phyloP scores from a whole-genome alignment of 257 asterid species.

The Linderniella brevidens region DNA sequence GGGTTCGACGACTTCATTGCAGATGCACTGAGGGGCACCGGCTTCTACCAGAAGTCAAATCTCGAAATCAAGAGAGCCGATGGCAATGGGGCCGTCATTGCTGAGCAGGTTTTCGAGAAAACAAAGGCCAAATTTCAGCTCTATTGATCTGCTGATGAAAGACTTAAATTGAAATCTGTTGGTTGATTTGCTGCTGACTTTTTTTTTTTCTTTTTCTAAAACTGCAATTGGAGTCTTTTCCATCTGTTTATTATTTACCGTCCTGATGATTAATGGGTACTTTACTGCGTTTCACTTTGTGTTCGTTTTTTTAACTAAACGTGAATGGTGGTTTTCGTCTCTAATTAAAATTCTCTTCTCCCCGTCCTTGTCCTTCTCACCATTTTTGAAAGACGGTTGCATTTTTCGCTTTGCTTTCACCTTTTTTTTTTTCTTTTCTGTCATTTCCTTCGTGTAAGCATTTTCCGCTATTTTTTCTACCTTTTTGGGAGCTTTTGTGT shows the following conservation, averaged over 20 bases:
- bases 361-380: no score
- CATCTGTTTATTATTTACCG: no score
- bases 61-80: constrained; percentile 79
- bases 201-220: no score
- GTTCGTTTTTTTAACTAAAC: no score
- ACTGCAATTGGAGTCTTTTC: no score
- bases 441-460: background rate
- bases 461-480: background rate
- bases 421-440: no score
- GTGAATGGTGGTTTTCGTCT: no score
- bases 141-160: constrained; percentile 21
- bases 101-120: constrained; percentile 93
- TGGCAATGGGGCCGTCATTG: constrained; percentile 57
- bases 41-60: constrained; percentile 75
- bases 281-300: no score
- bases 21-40: constrained; percentile 90
- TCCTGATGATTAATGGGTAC: no score
- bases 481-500: background rate
- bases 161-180: background rate
- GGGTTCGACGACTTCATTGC: constrained; percentile 97
- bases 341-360: no score
- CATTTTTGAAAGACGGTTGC: background rate
- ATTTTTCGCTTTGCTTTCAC: no score
- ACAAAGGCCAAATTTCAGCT: constrained; percentile 72
- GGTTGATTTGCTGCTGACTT: no score